Base-by-base conservation (phyloP, 140 eudicot genomes). In the Cichorium intybus region DNA sequence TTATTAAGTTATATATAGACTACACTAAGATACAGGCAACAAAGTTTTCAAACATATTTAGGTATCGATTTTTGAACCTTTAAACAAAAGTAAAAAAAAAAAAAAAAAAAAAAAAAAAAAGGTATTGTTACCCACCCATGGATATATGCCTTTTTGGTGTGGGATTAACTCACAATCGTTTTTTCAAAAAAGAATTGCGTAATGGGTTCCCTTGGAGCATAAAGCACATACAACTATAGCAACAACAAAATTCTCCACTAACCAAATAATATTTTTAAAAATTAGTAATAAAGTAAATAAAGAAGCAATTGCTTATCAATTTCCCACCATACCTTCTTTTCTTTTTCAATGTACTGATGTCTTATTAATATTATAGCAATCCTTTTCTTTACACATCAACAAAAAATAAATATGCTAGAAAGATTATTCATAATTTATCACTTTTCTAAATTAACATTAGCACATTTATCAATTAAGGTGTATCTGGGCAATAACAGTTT, bases 161-260 rank as follows among this genome's bases (percentile, higher is more conserved):
- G 73, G 59, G 66, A 64, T 73, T 53, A 64, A 23, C 41, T 43
- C 78, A 64, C 58, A 24, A 55, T 55, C 59, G 53, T 64, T 47
- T 64, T 63, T 57, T 56, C 15, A 12, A 48, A 56, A 73, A 73
- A 73, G 78, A 65, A 45, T 33, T 64, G 58, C 60, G 34, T 54
- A 73, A 73, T 64, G 78, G 75, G 68, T 70, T 58, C 75, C 62
- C 61, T 71, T 62, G 48, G 27, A 48, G 68, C 79, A 57, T 74
- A 74, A 74, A 74, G 74, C 68, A 57, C 54, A 56, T 74, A 47
- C 79, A 74, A 47, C 73, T 65, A 73, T 57, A 49, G 45, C 67
- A 73, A 46, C 78, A 73, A 45, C 68, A 64, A 73, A 66, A 66
- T 57, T 74, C 72, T 56, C 79, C 79, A 74, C 74, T 74, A 66